phyloP scores from a whole-genome alignment of 441 rosid genomes.

The Populus hybrid region DNA sequence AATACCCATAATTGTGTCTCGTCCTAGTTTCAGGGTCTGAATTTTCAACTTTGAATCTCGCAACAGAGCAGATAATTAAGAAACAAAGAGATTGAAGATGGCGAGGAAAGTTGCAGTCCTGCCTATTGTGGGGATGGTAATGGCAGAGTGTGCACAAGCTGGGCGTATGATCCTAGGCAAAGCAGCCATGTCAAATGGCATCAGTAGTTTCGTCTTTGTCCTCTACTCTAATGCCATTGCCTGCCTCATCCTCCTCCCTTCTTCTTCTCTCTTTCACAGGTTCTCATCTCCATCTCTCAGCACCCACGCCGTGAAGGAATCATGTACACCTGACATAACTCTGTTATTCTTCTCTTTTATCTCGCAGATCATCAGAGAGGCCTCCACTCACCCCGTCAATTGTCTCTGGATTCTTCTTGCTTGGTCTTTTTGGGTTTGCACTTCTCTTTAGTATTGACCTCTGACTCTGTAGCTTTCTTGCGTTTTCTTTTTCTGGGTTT shows the following conservation, averaged over 20 bases:
- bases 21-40: too few species aligned
- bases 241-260: conserved; percentile 26
- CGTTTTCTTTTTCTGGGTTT: not conserved
- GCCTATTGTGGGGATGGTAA: not conserved
- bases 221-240: conserved; percentile 29
- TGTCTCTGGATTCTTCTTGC: not conserved
- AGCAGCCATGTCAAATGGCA: conserved; percentile 29
- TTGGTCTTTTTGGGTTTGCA: not conserved
- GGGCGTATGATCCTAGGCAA: conserved; percentile 23
- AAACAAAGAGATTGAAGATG: not conserved
- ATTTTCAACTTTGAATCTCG: not conserved
- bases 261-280: conserved; percentile 25
- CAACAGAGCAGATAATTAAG: not conserved
- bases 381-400: not conserved
- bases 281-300: not conserved
- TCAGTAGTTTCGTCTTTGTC: conserved; percentile 28
- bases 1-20: too few species aligned
- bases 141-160: conserved; percentile 8
- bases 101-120: not conserved
- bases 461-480: conserved; percentile 17
- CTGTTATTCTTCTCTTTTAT: not conserved
- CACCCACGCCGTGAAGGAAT: not conserved
- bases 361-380: conserved; percentile 26
- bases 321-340: too few species aligned
- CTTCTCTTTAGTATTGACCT: not conserved